These are phyloP conservation scores for Boletus rufocinnamomeus DNA, from an alignment of 768 basidiomycete species.

Conservation along the genomic window DNA sequence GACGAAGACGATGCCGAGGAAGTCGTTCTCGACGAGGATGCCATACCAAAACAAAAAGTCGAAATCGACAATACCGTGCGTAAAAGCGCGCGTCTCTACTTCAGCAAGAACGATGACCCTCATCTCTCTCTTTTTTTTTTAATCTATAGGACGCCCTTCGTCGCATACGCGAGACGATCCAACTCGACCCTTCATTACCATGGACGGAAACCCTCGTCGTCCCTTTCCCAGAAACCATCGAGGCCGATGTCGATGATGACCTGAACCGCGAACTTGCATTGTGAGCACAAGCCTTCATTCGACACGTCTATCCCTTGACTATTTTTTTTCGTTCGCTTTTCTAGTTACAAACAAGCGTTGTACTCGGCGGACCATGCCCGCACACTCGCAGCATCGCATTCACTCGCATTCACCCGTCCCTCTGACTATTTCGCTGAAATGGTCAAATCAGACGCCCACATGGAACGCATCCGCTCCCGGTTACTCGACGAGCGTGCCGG, in stretches of 20 bases:
- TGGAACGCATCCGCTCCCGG: slow-evolving; percentile 93
- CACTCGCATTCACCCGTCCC: slow-evolving; percentile 88
- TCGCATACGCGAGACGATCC: slow-evolving; percentile 76
- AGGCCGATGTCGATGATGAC: slow-evolving; percentile 83
- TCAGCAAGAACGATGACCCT: neutral
- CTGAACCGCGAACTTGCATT: slow-evolving; percentile 94
- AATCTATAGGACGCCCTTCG: slow-evolving; percentile 67
- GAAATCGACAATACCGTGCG: slow-evolving; percentile 71
- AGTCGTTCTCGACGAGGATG: slow-evolving; percentile 71
- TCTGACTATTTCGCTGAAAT: slow-evolving; percentile 97
- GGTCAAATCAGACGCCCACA: slow-evolving; percentile 96
- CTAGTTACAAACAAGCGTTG: slow-evolving; percentile 94
- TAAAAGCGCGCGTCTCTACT: slow-evolving; percentile 22
- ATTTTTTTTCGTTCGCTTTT: neutral
- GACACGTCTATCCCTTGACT: neutral
- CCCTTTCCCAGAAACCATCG: slow-evolving; percentile 69
- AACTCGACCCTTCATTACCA: slow-evolving; percentile 69
- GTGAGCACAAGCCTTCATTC: slow-evolving; percentile 46
- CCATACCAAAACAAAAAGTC: slow-evolving; percentile 72
- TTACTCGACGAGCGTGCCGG: slow-evolving; percentile 84
- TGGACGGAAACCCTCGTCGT: slow-evolving; percentile 85
- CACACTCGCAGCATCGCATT: slow-evolving; percentile 72
- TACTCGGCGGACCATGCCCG: slow-evolving; percentile 78
- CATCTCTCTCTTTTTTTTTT: neutral
- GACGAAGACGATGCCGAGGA: slow-evolving; percentile 79